Evolutionary conservation across 2,329 filamentous ascomycete genomes (phyloP).

Genomic region (Pseudogymnoascus sp.): DNA sequence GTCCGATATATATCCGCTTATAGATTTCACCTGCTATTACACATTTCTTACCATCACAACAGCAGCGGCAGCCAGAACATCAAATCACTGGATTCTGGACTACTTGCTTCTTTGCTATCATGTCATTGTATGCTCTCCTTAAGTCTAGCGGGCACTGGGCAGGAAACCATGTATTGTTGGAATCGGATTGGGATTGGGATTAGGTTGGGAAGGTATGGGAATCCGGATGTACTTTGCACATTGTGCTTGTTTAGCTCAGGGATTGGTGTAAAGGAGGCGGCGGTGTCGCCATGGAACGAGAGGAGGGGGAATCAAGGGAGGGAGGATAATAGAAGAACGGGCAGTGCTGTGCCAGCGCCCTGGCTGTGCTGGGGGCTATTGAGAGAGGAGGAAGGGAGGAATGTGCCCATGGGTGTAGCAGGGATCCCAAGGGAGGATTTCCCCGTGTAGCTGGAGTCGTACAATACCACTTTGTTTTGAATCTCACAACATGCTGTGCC

Average conservation of each 20-base stretch:
- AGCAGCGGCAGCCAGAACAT: neutral
- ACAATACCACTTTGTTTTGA: conserved; percentile 11
- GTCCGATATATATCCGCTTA: conserved; percentile 8
- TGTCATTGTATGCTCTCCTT: neutral
- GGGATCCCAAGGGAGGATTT: conserved; percentile 1
- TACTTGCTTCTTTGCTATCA: neutral
- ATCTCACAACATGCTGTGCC: conserved; percentile 1
- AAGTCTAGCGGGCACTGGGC: neutral
- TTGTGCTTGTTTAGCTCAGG: neutral
- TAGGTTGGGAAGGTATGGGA: neutral
- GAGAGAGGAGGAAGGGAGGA: neutral
- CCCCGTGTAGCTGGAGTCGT: conserved; percentile 8
- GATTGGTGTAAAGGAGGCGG: neutral
- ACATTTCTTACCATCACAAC: neutral
- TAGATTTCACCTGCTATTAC: conserved; percentile 9
- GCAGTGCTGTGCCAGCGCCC: neutral
- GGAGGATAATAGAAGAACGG: neutral
- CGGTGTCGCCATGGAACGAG: neutral
- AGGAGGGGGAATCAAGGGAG: neutral
- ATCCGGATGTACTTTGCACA: neutral
- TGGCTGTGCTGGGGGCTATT: neutral
- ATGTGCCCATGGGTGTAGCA: neutral
- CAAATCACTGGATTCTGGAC: neutral
- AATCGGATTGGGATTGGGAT: neutral
- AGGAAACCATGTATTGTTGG: conserved; percentile 5